These are phyloP conservation scores for Fusarium virguliforme DNA, from an alignment of 2,329 filamentous ascomycete species.

Conservation along the genomic window DNA sequence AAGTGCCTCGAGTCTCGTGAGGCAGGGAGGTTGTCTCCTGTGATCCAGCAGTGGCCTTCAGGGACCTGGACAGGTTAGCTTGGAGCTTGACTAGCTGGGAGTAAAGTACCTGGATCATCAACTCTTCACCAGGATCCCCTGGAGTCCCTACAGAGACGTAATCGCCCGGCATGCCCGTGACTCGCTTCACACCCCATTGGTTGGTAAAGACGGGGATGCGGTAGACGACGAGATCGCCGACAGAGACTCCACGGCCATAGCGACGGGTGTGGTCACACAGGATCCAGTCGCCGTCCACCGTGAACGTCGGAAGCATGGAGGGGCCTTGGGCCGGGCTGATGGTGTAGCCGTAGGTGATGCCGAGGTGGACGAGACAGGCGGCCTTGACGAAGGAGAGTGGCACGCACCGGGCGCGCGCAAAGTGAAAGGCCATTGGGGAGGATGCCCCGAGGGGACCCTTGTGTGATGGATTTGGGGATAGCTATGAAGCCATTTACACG, in stretches of 20 bases:
- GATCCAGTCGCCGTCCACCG: conserved; percentile 76
- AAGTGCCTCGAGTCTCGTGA: conserved; percentile 90
- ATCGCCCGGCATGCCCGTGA: conserved; percentile 83
- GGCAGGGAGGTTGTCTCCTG: conserved; percentile 87
- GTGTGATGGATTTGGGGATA: conserved; percentile 4
- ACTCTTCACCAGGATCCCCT: conserved; percentile 61
- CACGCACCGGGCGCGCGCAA: conserved; percentile 60
- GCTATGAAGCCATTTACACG: conserved; percentile 28
- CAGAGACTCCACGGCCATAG: conserved; percentile 74
- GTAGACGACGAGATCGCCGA: conserved; percentile 91
- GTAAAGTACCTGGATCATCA: conserved; percentile 75
- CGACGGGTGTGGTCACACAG: conserved; percentile 78
- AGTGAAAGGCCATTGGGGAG: conserved; percentile 50
- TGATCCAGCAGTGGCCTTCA: conserved; percentile 91
- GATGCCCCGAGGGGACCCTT: conserved; percentile 22
- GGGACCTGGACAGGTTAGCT: conserved; percentile 76
- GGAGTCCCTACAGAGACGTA: conserved; percentile 80
- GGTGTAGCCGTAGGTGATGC: conserved; percentile 73
- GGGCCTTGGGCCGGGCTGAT: conserved; percentile 77
- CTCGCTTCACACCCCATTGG: conserved; percentile 81
- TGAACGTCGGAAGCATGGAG: conserved; percentile 92
- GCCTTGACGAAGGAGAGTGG: conserved; percentile 57
- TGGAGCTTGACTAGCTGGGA: not conserved
- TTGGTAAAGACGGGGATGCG: conserved; percentile 78
- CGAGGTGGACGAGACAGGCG: conserved; percentile 62